phyloP scores from a whole-genome alignment of 164 flowering plant genomes.

The Stephania japonica region DNA sequence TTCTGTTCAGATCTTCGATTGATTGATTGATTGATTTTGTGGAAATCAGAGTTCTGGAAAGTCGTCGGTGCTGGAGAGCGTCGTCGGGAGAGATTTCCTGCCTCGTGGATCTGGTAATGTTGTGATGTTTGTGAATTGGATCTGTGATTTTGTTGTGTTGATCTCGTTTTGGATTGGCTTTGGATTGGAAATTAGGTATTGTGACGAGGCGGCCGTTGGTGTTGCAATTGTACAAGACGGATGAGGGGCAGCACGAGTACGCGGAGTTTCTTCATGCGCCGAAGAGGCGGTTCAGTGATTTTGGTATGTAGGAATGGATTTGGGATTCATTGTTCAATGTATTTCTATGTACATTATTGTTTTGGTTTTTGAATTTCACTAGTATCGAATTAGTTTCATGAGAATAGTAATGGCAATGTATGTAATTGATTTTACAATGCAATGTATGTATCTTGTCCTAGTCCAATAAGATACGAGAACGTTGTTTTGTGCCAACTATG shows the following conservation, averaged over 20 bases:
- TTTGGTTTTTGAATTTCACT: background rate
- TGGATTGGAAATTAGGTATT: constrained; percentile 82
- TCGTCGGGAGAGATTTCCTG: constrained; percentile 94
- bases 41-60: constrained; percentile 84
- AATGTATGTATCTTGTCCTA: too few species aligned
- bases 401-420: background rate
- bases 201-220: constrained; percentile 99
- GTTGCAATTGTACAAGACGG: constrained; percentile 84
- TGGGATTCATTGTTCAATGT: background rate
- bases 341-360: background rate
- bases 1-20: constrained; percentile 7
- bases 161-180: background rate
- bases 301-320: constrained; percentile 35
- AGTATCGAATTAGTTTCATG: background rate
- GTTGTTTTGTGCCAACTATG: too few species aligned
- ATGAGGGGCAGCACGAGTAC: constrained; percentile 48
- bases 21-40: background rate
- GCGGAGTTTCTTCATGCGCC: constrained; percentile 80
- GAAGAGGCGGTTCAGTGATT: constrained; percentile 55
- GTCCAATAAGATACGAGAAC: too few species aligned
- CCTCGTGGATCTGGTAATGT: constrained; percentile 97
- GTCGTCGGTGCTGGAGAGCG: constrained; percentile 94
- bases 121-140: background rate
- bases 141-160: background rate
- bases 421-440: background rate